These are phyloP conservation scores for Calvatia gigantea DNA, from an alignment of 768 basidiomycete genomes.

Conservation along the genomic window DNA sequence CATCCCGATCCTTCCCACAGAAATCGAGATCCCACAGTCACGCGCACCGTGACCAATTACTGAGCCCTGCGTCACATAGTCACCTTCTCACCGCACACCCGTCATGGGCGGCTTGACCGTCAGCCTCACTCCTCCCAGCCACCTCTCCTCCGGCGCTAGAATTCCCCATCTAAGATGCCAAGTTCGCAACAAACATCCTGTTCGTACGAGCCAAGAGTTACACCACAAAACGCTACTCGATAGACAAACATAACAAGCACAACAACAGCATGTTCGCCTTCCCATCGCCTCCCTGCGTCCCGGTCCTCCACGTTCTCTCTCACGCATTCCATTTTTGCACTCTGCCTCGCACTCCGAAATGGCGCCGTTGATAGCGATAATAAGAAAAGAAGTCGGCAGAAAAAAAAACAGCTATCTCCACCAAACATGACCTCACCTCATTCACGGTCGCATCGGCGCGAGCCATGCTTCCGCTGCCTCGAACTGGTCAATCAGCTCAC, in stretches of 20 bases:
- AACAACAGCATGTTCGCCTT: slow-evolving; percentile 10
- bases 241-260: slow-evolving; percentile 1
- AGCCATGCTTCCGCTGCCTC: slow-evolving; percentile 95
- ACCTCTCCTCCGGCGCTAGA: slow-evolving; percentile 15
- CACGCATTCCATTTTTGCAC: slow-evolving; percentile 14
- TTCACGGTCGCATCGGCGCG: slow-evolving; percentile 83
- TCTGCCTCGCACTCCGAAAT: slow-evolving; percentile 13
- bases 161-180: slow-evolving; percentile 7
- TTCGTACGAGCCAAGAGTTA: slow-evolving; percentile 1
- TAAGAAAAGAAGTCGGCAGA: neutral
- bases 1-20: slow-evolving; percentile 17
- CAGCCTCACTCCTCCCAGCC: slow-evolving; percentile 22
- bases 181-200: neutral
- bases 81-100: slow-evolving; percentile 8
- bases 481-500: slow-evolving; percentile 92
- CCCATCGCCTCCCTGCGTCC: slow-evolving; percentile 10
- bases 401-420: neutral
- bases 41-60: slow-evolving; percentile 3
- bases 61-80: neutral
- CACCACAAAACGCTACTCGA: slow-evolving; percentile 7
- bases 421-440: neutral
- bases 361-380: slow-evolving; percentile 10
- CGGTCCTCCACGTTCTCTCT: slow-evolving; percentile 13
- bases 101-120: slow-evolving; percentile 10
- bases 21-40: slow-evolving; percentile 22